Conservation (phyloP, 306 rosid species). For the Malus fusca region DNA sequence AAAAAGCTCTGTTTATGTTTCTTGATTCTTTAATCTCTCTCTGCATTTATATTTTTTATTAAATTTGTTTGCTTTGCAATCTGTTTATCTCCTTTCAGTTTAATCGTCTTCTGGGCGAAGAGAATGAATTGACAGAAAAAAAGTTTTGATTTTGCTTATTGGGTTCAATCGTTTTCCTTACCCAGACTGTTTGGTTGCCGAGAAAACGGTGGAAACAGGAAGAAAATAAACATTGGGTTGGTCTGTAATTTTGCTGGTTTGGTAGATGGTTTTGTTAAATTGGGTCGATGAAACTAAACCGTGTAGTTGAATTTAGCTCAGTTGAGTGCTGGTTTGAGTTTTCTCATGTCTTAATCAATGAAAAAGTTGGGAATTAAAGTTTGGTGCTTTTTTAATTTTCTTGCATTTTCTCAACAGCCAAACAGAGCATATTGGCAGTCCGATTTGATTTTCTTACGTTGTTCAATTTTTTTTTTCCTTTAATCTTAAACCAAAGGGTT, state of each 20-base stretch:
- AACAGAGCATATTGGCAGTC: conserved; percentile 27
- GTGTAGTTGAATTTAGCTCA: conserved; percentile 37
- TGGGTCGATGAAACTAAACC: conserved; percentile 23
- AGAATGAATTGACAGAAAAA: conserved; percentile 19
- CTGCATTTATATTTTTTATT: conserved; percentile 12
- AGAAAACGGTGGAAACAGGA: conserved; percentile 37
- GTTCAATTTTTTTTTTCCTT: not conserved
- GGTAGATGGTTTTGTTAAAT: conserved; percentile 13
- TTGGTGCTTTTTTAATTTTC: conserved; percentile 16
- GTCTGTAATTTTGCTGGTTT: conserved; percentile 17
- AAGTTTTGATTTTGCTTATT: conserved; percentile 18
- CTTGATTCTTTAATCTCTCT: not conserved
- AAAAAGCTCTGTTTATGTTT: not conserved
- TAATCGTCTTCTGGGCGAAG: conserved; percentile 20
- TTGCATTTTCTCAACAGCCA: conserved; percentile 35
- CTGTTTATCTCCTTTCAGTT: conserved; percentile 15
- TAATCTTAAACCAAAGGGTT: conserved; percentile 10
- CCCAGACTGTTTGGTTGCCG: conserved; percentile 41
- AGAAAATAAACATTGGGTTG: not conserved
- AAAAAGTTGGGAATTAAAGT: conserved; percentile 2
- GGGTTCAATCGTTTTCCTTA: conserved; percentile 24
- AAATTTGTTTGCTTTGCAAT: not conserved
- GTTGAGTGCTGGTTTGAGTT: conserved; percentile 33
- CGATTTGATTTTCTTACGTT: conserved; percentile 28
- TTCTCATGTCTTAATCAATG: conserved; percentile 4